Evolutionary conservation across 768 basidiomycete species (phyloP).

Genomic region (Butyriboletus loyo): DNA sequence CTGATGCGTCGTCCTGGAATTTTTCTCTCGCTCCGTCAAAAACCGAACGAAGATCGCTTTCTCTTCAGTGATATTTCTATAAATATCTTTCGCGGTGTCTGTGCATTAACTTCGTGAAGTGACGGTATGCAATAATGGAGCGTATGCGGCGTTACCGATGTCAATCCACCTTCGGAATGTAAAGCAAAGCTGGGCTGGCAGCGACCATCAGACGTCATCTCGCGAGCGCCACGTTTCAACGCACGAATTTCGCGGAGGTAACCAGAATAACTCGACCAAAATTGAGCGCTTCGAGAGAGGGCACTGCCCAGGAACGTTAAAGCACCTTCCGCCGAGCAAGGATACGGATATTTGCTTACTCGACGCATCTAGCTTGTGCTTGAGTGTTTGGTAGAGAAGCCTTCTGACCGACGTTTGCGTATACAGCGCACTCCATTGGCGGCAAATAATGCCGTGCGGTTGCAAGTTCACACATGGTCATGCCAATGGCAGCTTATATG

Average conservation of each 20-base stretch:
- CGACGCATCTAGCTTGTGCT: constrained; percentile 48
- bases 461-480: constrained; percentile 79
- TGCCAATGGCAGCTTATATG: constrained; percentile 63
- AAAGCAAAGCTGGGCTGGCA: constrained; percentile 69
- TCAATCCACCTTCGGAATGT: constrained; percentile 74
- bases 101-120: constrained; percentile 2
- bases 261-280: constrained; percentile 84
- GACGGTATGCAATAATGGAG: constrained; percentile 7
- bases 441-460: constrained; percentile 66
- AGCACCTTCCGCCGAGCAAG: not conserved
- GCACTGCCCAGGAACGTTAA: constrained; percentile 43
- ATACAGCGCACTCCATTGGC: constrained; percentile 59
- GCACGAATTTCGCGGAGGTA: constrained; percentile 75
- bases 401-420: constrained; percentile 4
- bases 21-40: constrained; percentile 45
- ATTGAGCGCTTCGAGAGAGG: constrained; percentile 72
- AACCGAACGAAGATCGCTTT: constrained; percentile 49
- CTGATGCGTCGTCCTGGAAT: constrained; percentile 24
- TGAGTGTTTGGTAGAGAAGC: constrained; percentile 8
- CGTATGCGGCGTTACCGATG: constrained; percentile 47
- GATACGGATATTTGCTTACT: constrained; percentile 33
- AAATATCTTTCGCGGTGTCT: constrained; percentile 66
- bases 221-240: constrained; percentile 32
- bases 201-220: constrained; percentile 20
- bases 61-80: constrained; percentile 62